These are phyloP conservation scores for Rhodosorus marinus DNA, from an alignment of 23 red algal genomes.

Conservation along the genomic window DNA sequence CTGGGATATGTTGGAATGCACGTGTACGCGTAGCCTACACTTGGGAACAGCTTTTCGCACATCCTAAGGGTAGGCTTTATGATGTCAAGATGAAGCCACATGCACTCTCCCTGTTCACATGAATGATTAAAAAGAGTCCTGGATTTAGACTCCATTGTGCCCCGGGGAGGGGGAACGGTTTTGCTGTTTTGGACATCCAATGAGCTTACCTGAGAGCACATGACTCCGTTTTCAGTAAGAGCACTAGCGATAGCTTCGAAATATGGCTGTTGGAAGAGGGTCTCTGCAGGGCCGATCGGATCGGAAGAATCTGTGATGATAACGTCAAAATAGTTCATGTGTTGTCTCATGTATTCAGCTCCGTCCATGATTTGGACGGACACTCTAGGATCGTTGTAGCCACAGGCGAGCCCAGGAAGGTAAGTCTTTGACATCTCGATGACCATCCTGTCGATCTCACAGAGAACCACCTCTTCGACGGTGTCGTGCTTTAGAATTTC, in stretches of 20 bases:
- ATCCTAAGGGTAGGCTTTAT: slow-evolving; percentile 28
- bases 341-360: slow-evolving; percentile 33
- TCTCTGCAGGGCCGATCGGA: slow-evolving; percentile 76
- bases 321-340: slow-evolving; percentile 38
- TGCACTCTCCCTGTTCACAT: slow-evolving; percentile 93
- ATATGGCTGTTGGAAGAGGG: slow-evolving; percentile 44
- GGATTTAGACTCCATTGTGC: no score
- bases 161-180: no score
- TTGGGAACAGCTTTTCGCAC: slow-evolving; percentile 36
- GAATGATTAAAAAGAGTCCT: no score
- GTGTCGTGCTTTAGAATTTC: slow-evolving; percentile 76
- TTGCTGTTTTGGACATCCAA: no score
- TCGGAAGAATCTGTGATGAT: slow-evolving; percentile 92
- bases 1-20: slow-evolving; percentile 86
- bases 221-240: slow-evolving; percentile 38
- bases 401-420: slow-evolving; percentile 24
- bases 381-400: slow-evolving; percentile 23
- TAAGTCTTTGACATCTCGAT: slow-evolving; percentile 38
- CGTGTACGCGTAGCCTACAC: slow-evolving; percentile 70
- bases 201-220: no score
- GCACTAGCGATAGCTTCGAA: slow-evolving; percentile 31
- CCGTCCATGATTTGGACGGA: slow-evolving; percentile 43
- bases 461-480: slow-evolving; percentile 38
- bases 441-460: slow-evolving; percentile 84
- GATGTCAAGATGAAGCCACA: slow-evolving; percentile 80